These are phyloP conservation scores for Solanum medicagineum DNA, from an alignment of 257 asterid genomes.

Conservation along the genomic window DNA sequence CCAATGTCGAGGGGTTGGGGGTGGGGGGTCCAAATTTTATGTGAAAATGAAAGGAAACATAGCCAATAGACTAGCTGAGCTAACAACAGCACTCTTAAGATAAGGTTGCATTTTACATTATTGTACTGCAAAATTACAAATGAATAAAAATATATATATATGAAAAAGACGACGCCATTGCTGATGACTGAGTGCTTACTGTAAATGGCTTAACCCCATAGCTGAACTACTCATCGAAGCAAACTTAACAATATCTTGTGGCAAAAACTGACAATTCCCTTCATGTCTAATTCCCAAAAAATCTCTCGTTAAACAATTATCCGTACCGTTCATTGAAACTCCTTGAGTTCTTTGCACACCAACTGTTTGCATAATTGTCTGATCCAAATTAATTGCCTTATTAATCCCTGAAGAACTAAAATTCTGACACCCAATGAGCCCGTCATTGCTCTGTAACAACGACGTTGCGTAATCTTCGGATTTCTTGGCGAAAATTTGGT, in stretches of 20 bases:
- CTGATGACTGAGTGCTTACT: slow-evolving; percentile 25
- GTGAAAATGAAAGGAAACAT: too few species aligned
- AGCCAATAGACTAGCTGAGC: not conserved
- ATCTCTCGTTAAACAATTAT: slow-evolving; percentile 51
- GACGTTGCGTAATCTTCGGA: slow-evolving; percentile 1
- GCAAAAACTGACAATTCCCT: slow-evolving; percentile 39
- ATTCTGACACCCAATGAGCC: not conserved
- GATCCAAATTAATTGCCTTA: not conserved
- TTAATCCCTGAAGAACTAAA: not conserved
- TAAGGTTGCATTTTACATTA: not conserved
- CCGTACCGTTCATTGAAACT: not conserved
- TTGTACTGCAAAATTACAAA: not conserved
- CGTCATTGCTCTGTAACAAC: not conserved
- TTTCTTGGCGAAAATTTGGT: slow-evolving; percentile 27
- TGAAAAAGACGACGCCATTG: not conserved
- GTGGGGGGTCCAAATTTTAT: too few species aligned
- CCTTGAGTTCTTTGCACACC: not conserved
- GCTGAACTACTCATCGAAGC: slow-evolving; percentile 56
- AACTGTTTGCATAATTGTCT: not conserved
- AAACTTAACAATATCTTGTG: slow-evolving; percentile 61
- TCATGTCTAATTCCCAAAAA: slow-evolving; percentile 74
- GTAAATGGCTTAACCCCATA: slow-evolving; percentile 64
- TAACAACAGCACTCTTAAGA: not conserved
- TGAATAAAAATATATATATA: not conserved
- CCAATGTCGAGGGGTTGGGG: too few species aligned